Percentiles rank a stretch among this genome's conserved stretches.
phyloP scores from a whole-genome alignment of 2,329 filamentous ascomycete species.

The Colletotrichum horii region DNA sequence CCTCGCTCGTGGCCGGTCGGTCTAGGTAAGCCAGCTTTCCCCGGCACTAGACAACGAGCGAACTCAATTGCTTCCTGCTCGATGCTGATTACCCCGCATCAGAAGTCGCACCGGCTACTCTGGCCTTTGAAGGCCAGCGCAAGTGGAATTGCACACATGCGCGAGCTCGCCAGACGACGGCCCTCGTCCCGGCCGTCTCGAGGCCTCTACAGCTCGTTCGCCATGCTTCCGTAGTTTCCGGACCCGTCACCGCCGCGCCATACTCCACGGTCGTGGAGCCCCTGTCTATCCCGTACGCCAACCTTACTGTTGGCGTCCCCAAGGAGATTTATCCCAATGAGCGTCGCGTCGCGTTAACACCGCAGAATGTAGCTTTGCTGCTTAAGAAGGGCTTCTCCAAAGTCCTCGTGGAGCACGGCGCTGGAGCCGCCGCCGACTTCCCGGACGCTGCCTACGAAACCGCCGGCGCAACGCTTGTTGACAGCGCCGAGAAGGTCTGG shows the following conservation, averaged over 20 bases:
- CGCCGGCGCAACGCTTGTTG: constrained; percentile 79
- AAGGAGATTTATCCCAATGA: constrained; percentile 80
- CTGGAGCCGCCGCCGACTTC: constrained; percentile 80
- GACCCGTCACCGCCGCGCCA: constrained; percentile 23
- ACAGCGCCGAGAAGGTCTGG: constrained; percentile 72
- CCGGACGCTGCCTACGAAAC: constrained; percentile 77
- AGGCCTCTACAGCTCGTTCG: constrained; percentile 43
- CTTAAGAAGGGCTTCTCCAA: constrained; percentile 85
- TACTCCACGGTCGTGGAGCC: constrained; percentile 48
- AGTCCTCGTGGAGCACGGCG: constrained; percentile 80
- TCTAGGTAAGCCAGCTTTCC: constrained; percentile 4
- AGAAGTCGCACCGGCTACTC: not conserved
- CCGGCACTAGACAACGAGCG: not conserved
- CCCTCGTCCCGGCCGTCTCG: constrained; percentile 29
- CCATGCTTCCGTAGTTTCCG: constrained; percentile 40
- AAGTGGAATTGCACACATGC: constrained; percentile 46
- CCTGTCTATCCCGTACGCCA: constrained; percentile 66
- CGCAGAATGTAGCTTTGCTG: constrained; percentile 80
- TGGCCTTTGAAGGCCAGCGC: constrained; percentile 4
- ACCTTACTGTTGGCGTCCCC: constrained; percentile 79
- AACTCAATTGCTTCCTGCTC: not conserved
- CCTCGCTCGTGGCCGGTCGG: not conserved
- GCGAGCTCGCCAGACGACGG: constrained; percentile 30
- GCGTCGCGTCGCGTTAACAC: constrained; percentile 83
- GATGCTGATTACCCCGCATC: not conserved